Evolutionary conservation across 345 rosid species (phyloP).

Genomic region (Hibiscus trionum): DNA sequence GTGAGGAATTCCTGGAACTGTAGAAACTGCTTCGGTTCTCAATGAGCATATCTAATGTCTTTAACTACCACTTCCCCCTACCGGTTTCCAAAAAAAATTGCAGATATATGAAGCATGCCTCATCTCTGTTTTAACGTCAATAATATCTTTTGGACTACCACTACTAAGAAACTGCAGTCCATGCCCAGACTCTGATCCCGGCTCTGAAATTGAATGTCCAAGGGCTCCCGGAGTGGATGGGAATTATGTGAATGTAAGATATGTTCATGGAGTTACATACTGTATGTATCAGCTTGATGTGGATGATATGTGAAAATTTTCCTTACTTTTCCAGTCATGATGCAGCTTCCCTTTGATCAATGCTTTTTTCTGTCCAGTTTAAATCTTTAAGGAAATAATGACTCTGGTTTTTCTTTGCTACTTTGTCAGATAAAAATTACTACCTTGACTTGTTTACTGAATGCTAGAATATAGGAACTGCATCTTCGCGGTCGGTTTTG

Average conservation of each 20-base stretch:
- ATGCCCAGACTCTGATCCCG: conserved; percentile 73
- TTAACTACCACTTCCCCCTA: not conserved
- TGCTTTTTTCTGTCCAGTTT: not conserved
- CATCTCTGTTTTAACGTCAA: conserved; percentile 77
- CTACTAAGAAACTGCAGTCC: conserved; percentile 84
- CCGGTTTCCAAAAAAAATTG: not conserved
- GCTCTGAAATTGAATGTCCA: conserved; percentile 78
- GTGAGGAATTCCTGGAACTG: conserved; percentile 25
- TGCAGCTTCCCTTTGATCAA: not conserved
- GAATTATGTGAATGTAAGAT: conserved; percentile 85
- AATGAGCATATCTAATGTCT: conserved; percentile 11
- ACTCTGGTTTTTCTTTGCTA: not conserved
- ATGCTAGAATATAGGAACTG: not conserved
- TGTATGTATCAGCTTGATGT: not conserved
- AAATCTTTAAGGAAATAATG: not conserved
- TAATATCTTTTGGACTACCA: conserved; percentile 86
- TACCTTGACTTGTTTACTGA: not conserved
- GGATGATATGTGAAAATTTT: not conserved
- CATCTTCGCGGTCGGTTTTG: not conserved
- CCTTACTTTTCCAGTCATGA: not conserved
- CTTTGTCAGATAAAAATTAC: not conserved
- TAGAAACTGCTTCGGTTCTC: not conserved
- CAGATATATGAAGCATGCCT: conserved; percentile 98
- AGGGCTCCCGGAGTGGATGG: conserved; percentile 91
- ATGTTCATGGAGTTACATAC: conserved; percentile 6